Conservation (phyloP, 1,284 basidiomycete species). For the Stygiomarasmius scandens region DNA sequence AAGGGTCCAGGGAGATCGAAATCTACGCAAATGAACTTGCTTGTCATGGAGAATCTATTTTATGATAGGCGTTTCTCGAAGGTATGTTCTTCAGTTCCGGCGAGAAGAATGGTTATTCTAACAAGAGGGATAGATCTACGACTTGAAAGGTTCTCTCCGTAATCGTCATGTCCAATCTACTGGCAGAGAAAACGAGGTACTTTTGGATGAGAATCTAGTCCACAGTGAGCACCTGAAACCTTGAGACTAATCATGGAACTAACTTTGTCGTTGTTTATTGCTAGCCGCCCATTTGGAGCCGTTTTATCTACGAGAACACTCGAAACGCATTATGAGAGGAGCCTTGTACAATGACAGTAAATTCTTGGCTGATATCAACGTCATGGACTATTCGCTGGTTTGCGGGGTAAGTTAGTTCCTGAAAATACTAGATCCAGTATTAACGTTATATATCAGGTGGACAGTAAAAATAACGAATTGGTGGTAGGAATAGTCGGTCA, state of each 20-base stretch:
- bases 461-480: conserved; percentile 79
- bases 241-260: conserved; percentile 16
- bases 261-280: conserved; percentile 10
- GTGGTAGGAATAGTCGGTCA: conserved; percentile 96
- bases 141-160: conserved; percentile 91
- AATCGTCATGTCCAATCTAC: conserved; percentile 92
- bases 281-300: conserved; percentile 76
- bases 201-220: conserved; percentile 92
- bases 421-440: not conserved
- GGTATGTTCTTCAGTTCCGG: conserved; percentile 41
- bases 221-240: conserved; percentile 54
- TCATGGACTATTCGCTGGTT: conserved; percentile 99
- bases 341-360: conserved; percentile 93
- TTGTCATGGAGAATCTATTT: conserved; percentile 98
- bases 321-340: conserved; percentile 89
- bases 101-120: not conserved
- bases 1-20: conserved; percentile 66
- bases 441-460: conserved; percentile 50
- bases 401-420: conserved; percentile 63
- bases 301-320: conserved; percentile 94
- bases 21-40: conserved; percentile 89
- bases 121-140: conserved; percentile 72
- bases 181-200: conserved; percentile 89
- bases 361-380: conserved; percentile 94
- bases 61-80: conserved; percentile 89